phyloP scores from a whole-genome alignment of 768 basidiomycete genomes.

The Leccinum ochraceum region DNA sequence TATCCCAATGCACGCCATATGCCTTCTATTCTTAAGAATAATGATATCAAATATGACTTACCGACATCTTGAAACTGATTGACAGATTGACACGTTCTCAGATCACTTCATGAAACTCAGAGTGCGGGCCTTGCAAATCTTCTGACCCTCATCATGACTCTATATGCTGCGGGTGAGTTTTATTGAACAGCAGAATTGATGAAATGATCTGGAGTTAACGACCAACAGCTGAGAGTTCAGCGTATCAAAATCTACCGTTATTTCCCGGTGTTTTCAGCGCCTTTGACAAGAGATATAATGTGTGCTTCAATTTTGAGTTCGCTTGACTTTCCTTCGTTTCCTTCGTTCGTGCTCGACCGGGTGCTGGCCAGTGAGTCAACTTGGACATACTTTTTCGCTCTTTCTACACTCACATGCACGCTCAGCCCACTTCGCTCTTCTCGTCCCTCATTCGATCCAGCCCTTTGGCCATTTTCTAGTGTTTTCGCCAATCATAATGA shows the following conservation, averaged over 20 bases:
- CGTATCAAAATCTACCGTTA: not conserved
- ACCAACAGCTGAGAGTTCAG: not conserved
- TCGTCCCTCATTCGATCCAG: not conserved
- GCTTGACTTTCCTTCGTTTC: not conserved
- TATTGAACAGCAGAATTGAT: not conserved
- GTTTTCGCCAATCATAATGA: not conserved
- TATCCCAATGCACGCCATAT: not conserved
- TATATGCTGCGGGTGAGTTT: not conserved
- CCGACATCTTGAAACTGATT: not conserved
- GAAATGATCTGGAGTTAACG: not conserved
- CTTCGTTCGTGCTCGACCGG: not conserved
- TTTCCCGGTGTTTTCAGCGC: not conserved
- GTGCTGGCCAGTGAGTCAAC: constrained; percentile 1
- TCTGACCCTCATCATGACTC: not conserved
- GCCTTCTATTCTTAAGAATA: not conserved
- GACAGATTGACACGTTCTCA: not conserved
- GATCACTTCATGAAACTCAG: not conserved
- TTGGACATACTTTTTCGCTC: not conserved
- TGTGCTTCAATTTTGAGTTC: not conserved
- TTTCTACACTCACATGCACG: not conserved
- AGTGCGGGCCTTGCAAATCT: not conserved
- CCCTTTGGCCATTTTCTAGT: not conserved
- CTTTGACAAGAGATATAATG: not conserved
- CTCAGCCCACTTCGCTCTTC: not conserved
- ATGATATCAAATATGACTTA: not conserved